phyloP scores from a whole-genome alignment of 805 yeast genomes.

The Barnettozyma wickerhamii region DNA sequence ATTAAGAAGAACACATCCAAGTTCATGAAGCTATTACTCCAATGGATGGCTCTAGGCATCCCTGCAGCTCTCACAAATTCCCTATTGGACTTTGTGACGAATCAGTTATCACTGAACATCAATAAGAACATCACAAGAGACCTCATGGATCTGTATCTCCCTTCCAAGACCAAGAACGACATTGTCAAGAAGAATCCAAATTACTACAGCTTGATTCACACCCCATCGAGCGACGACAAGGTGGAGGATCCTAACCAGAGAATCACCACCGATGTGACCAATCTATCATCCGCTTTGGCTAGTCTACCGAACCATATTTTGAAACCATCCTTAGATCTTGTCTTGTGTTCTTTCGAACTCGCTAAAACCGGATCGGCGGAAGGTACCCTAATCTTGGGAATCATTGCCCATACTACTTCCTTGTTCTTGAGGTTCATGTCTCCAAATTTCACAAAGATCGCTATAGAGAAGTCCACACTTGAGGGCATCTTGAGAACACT shows the following conservation, averaged over 20 bases:
- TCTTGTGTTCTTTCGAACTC: slow-evolving; percentile 76
- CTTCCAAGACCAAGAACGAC: slow-evolving; percentile 38
- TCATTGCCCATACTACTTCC: slow-evolving; percentile 79
- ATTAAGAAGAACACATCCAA: slow-evolving; percentile 63
- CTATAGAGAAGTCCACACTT: slow-evolving; percentile 68
- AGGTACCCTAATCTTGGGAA: slow-evolving; percentile 72
- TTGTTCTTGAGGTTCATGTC: slow-evolving; percentile 67
- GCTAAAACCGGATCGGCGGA: slow-evolving; percentile 49
- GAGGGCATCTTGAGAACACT: slow-evolving; percentile 83
- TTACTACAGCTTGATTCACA: slow-evolving; percentile 66
- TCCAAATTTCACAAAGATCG: slow-evolving; percentile 84
- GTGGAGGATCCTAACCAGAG: slow-evolving; percentile 79
- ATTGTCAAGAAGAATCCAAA: slow-evolving; percentile 49
- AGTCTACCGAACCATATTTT: slow-evolving; percentile 77
- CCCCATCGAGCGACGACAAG: slow-evolving; percentile 35
- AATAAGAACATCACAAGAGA: slow-evolving; percentile 61
- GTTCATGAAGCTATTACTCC: slow-evolving; percentile 56
- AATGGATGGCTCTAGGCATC: slow-evolving; percentile 81
- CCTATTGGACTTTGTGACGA: slow-evolving; percentile 56
- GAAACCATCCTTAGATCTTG: slow-evolving; percentile 76
- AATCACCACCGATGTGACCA: slow-evolving; percentile 73
- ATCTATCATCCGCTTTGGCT: slow-evolving; percentile 68
- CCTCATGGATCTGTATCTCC: slow-evolving; percentile 67
- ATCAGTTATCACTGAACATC: slow-evolving; percentile 51
- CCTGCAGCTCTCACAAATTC: slow-evolving; percentile 85